Base-by-base conservation (phyloP, 139 green algal genomes). In the Eudorina sp. region DNA sequence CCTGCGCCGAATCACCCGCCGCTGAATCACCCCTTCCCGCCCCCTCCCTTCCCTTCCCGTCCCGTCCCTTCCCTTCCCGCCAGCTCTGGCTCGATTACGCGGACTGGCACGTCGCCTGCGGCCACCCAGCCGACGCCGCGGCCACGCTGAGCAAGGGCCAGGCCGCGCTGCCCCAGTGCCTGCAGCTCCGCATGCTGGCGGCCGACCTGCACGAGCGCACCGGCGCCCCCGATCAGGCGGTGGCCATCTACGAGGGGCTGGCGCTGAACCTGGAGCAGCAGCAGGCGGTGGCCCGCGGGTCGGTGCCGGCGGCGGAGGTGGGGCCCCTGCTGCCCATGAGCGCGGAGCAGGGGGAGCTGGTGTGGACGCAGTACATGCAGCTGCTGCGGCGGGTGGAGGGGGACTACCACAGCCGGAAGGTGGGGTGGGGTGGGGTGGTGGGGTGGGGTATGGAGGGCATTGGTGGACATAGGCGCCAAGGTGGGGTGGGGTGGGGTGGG, bases 291-390 rank as follows among this genome's bases (percentile, higher is more conserved):
- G 38, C 43, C 2, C 60, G 60, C 9, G 80, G 80, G 40, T 46
- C 80, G 53, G 25, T 86, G 80, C 0, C 60, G 36, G 31, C 43
- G 62, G 60, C 76, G 41, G 73, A 90, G 31, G 74, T 40, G 36
- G 58, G 64, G 0, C 83, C 89, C 18, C 69, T 90, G 76, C 68
- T 88, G 41, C 76, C 74, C 14, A 85, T 96, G 38, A 81, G 53
- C 51, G 27, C 77, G 1, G 94, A 96, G 73, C 78, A 94, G 84
- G 89, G 90, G 16, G 94, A 95, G 41, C 92, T 98, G 58, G 88
- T 91, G 19, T 98, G 95, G 95, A 88, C 96, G 18, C 95, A 98
- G 91, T 97, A 98, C 92, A 97, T 99, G 94, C 91, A 94, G 55
- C 97, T 97, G 83, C 80, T 94, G 45, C 81, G 94, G 38, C 86